Percentiles rank a stretch among this genome's conserved stretches.
Evolutionary conservation across 805 yeast species (phyloP).

Genomic region (Metschnikowia shivogae): DNA sequence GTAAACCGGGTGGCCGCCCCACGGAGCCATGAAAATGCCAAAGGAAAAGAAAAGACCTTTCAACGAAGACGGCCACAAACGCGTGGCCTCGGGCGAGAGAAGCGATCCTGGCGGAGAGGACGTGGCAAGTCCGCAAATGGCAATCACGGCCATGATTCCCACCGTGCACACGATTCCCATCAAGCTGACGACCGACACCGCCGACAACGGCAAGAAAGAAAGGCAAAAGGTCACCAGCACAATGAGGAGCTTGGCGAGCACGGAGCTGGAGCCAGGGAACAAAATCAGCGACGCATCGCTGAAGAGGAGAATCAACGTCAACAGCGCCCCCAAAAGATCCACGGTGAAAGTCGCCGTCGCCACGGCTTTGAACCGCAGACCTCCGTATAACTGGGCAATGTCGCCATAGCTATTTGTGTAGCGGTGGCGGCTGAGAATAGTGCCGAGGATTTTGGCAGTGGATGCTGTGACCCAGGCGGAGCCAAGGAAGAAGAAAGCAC

Average conservation of each 20-base stretch:
- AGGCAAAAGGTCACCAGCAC: constrained; percentile 39
- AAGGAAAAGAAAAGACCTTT: constrained; percentile 45
- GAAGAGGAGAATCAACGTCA: constrained; percentile 55
- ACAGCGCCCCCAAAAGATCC: constrained; percentile 59
- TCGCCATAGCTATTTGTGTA: constrained; percentile 86
- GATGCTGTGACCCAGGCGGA: constrained; percentile 49
- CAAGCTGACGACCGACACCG: constrained; percentile 51
- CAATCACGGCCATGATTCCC: constrained; percentile 43
- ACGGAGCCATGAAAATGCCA: constrained; percentile 71
- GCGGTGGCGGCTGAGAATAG: constrained; percentile 74
- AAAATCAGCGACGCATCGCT: constrained; percentile 52
- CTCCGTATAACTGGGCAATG: constrained; percentile 81
- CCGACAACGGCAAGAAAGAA: constrained; percentile 53
- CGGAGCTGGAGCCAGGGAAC: constrained; percentile 7
- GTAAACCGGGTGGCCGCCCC: constrained; percentile 82
- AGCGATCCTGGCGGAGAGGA: constrained; percentile 51
- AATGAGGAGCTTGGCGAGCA: constrained; percentile 33
- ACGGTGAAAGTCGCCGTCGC: constrained; percentile 49
- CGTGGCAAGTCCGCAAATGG: constrained; percentile 44
- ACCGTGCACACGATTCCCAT: constrained; percentile 56
- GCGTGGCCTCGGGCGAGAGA: constrained; percentile 41
- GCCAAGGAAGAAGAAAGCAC: constrained; percentile 37
- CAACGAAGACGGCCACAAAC: constrained; percentile 29
- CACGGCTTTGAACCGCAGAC: constrained; percentile 40
- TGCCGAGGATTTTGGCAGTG: constrained; percentile 57